Base-by-base conservation (phyloP, 495 filamentous ascomycete genomes). In the Parmelia sp. region DNA sequence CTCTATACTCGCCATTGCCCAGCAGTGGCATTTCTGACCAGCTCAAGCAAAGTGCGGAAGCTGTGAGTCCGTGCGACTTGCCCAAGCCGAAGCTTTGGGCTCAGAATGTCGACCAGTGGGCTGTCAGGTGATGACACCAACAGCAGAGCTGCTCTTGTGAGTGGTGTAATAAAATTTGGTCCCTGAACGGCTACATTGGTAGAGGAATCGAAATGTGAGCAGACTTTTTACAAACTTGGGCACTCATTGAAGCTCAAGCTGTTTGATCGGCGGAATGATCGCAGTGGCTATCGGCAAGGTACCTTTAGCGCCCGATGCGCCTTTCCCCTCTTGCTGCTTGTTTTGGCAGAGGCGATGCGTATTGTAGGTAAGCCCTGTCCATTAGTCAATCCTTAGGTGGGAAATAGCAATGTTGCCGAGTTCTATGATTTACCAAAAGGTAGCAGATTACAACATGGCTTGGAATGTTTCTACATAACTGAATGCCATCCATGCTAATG, bases 1-100 rank as follows among this genome's bases (percentile, higher is more conserved):
- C 63, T 45, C 36, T 42, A 65, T 62, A 62, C 51, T 68, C 62
- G 63, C 59, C 65, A 65, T 62, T 63, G 64, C 65, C 60, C 49
- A 69, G 36, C 40, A 69, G 58, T 57, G 68, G 68, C 68, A 69
- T 69, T 29, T 42, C 55, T 59, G 53, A 58, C 35, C 33, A 47
- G 60, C 55, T 59, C 40, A 63, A 63, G 37, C 53, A 57, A 57
- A 53, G 37, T n/a, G 37, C 29, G 10, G 29, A 7, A 17, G 51
- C 45, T 45, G 36, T 57, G 19, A 19, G 53, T 57, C 51, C 5
- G 51, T 33, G 51, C 29, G 29, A 55, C 29, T 53, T 31, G 49
- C 27, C 51, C 51, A 55, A 57, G 37, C 51, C 61, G 37, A 42
- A 35, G 19, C 27, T 23, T 63, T 42, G 37, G 53, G 61, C 61